Evolutionary conservation across 1,284 basidiomycete genomes (phyloP).

Genomic region (Cryptococcus neoformans): DNA sequence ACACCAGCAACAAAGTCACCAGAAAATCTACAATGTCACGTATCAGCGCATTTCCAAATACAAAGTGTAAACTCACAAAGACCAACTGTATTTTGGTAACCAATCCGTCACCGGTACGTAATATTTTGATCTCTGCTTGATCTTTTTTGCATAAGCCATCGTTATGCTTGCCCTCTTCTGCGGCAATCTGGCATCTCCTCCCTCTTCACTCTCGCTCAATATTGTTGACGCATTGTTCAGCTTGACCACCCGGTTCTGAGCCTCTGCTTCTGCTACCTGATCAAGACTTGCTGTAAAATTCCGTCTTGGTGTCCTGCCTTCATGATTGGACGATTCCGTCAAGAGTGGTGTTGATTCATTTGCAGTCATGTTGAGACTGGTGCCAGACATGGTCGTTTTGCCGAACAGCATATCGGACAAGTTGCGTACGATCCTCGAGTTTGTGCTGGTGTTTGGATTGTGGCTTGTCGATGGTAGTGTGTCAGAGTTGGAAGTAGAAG

Average conservation of each 20-base stretch:
- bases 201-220: background rate
- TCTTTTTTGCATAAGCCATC: slow-evolving; percentile 24
- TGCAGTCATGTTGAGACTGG: background rate
- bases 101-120: slow-evolving; percentile 56
- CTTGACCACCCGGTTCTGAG: background rate
- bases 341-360: background rate
- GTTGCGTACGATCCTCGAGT: background rate
- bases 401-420: background rate
- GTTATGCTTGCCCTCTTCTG: slow-evolving; percentile 3
- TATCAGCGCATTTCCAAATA: background rate
- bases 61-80: slow-evolving; percentile 56
- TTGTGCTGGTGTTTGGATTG: background rate
- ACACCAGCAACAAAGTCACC: slow-evolving; percentile 81
- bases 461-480: background rate
- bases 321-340: background rate
- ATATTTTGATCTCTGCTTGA: slow-evolving; percentile 48
- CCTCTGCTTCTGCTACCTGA: background rate
- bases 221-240: too few relatives aligned
- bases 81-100: slow-evolving; percentile 77
- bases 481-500: background rate
- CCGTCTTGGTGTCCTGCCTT: background rate
- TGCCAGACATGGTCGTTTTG: background rate
- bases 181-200: background rate
- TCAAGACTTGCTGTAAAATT: slow-evolving; percentile 5
- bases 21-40: slow-evolving; percentile 56